Evolutionary conservation across 2,329 filamentous ascomycete species (phyloP).

Genomic region (Apiospora aurea): DNA sequence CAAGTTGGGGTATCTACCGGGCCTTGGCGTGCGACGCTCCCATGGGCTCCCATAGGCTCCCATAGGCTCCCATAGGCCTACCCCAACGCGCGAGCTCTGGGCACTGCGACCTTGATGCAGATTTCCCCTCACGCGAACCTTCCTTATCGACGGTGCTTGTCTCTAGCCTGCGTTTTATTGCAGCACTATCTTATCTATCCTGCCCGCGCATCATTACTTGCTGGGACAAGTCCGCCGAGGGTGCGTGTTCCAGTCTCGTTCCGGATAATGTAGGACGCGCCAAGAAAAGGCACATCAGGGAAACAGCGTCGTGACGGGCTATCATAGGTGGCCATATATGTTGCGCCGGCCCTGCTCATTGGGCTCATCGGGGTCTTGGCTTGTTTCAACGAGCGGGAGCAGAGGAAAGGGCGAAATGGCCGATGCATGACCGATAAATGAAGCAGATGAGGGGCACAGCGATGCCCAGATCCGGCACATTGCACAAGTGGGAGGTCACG

Average conservation of each 20-base stretch:
- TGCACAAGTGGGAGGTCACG: neutral
- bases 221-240: neutral
- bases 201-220: neutral
- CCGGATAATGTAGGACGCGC: conserved; percentile 10
- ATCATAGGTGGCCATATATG: conserved; percentile 16
- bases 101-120: neutral
- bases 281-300: neutral
- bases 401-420: conserved; percentile 1
- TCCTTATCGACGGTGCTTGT: neutral
- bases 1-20: conserved; percentile 12
- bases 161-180: neutral
- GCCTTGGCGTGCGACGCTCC: neutral
- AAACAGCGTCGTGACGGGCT: neutral
- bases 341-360: neutral
- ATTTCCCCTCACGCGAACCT: neutral
- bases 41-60: neutral
- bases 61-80: neutral
- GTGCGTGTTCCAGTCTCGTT: neutral
- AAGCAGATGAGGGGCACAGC: neutral
- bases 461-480: conserved; percentile 1
- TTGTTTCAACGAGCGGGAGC: conserved; percentile 2
- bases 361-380: neutral
- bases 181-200: neutral
- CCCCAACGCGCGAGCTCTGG: neutral
- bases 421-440: neutral